Evolutionary conservation across 2,329 filamentous ascomycete species (phyloP).

Genomic region (Lasiodiplodia sp.): DNA sequence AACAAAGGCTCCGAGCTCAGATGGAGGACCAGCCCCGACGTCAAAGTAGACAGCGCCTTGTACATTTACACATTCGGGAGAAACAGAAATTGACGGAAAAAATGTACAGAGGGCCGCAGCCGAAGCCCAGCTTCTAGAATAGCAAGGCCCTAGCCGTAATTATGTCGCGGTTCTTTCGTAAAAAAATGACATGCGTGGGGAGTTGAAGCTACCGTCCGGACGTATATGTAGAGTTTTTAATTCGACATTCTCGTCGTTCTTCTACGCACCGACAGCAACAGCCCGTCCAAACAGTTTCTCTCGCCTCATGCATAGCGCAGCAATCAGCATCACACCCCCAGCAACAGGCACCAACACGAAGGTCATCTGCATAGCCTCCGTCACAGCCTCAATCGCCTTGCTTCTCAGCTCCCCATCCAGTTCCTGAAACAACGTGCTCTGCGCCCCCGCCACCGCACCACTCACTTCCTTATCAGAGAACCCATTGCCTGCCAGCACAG

Average conservation of each 20-base stretch:
- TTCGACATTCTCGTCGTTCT: no score
- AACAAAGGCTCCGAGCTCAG: no score
- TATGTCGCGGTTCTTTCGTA: no score
- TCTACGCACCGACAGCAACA: background rate
- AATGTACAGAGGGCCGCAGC: no score
- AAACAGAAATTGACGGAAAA: background rate
- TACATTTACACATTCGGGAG: background rate
- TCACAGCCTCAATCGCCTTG: background rate
- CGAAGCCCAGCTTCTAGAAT: no score
- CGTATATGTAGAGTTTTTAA: no score
- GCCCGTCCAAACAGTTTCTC: background rate
- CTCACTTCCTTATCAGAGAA: background rate
- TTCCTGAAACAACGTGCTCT: background rate
- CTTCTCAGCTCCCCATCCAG: background rate
- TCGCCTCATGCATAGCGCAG: background rate
- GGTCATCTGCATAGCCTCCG: background rate
- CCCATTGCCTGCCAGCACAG: background rate
- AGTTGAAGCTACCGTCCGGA: no score
- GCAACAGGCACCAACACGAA: background rate
- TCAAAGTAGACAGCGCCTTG: no score
- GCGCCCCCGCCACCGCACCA: background rate
- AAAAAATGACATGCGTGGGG: no score
- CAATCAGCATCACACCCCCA: background rate
- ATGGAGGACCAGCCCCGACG: no score
- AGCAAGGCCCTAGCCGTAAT: no score